phyloP scores from a whole-genome alignment of 1,139 yeast genomes.

The Pichia norvegensis region DNA sequence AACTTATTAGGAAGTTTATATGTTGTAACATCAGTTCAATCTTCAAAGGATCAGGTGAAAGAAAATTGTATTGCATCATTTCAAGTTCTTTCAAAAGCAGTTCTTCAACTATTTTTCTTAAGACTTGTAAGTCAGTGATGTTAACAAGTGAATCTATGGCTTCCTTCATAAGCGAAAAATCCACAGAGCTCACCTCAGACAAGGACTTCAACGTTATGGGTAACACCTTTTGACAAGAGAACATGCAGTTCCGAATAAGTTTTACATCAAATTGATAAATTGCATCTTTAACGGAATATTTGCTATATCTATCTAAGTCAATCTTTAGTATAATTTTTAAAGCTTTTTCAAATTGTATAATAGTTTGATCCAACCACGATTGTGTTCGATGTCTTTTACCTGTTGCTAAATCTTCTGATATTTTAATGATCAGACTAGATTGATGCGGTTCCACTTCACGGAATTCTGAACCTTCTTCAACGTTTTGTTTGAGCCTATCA shows the following conservation, averaged over 20 bases:
- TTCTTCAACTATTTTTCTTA: conserved; percentile 6
- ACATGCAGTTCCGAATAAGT: conserved; percentile 28
- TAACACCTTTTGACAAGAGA: conserved; percentile 31
- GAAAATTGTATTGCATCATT: conserved; percentile 24
- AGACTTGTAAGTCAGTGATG: conserved; percentile 7
- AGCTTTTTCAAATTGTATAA: conserved; percentile 49
- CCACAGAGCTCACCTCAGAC: conserved; percentile 17
- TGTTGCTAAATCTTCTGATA: conserved; percentile 17
- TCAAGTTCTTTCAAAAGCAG: conserved; percentile 26
- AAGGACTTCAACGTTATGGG: conserved; percentile 25
- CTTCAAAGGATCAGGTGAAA: conserved; percentile 17
- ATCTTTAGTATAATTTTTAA: conserved; percentile 29
- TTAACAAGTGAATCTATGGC: conserved; percentile 14
- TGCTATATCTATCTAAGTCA: conserved; percentile 21
- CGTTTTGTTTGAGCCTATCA: conserved; percentile 14
- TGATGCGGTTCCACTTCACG: background rate
- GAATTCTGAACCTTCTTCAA: conserved; percentile 3
- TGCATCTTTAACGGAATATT: conserved; percentile 29
- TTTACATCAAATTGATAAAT: conserved; percentile 28
- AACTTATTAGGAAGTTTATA: conserved; percentile 5
- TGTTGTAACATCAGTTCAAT: conserved; percentile 3
- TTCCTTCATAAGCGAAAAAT: conserved; percentile 9
- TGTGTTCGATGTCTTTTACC: conserved; percentile 38
- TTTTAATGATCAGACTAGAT: background rate
- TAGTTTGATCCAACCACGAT: conserved; percentile 60